A percentile compares a stretch with the other conserved stretches of the same genome.
Conservation (phyloP, 345 rosid species). For the Moricandia moricandioides region DNA sequence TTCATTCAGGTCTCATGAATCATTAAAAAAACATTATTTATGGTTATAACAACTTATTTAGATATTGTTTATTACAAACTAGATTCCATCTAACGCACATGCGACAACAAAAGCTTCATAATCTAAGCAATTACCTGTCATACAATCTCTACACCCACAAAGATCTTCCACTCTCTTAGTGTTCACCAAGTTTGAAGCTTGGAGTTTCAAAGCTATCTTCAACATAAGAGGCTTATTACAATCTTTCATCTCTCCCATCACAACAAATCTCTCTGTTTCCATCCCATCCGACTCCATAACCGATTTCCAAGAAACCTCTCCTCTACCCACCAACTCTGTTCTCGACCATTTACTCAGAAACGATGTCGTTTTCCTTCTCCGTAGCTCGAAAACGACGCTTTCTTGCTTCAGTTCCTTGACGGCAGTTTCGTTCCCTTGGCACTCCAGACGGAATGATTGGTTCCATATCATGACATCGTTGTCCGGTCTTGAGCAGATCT, state of each 20-base stretch:
- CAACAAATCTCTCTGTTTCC: constrained; percentile 29
- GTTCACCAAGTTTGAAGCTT: constrained; percentile 16
- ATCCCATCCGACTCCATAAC: constrained; percentile 27
- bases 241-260: constrained; percentile 25
- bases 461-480: constrained; percentile 44
- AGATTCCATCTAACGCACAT: constrained; percentile 26
- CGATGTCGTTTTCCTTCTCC: constrained; percentile 43
- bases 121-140: constrained; percentile 18
- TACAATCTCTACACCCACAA: constrained; percentile 31
- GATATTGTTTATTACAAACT: constrained; percentile 10
- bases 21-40: not conserved
- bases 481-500: constrained; percentile 39
- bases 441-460: constrained; percentile 54
- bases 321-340: constrained; percentile 57
- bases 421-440: constrained; percentile 54
- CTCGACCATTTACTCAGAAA: constrained; percentile 40
- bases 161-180: constrained; percentile 23
- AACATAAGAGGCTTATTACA: constrained; percentile 28
- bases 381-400: constrained; percentile 55
- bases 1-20: not conserved
- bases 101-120: constrained; percentile 38
- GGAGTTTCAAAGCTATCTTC: constrained; percentile 29
- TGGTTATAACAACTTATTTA: not conserved
- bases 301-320: constrained; percentile 39
- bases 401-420: constrained; percentile 45